Percentiles rank a stretch among this genome's conserved stretches.
phyloP scores from a whole-genome alignment of 352 stramenopile genomes.

The Globisporangium paroecandrum region DNA sequence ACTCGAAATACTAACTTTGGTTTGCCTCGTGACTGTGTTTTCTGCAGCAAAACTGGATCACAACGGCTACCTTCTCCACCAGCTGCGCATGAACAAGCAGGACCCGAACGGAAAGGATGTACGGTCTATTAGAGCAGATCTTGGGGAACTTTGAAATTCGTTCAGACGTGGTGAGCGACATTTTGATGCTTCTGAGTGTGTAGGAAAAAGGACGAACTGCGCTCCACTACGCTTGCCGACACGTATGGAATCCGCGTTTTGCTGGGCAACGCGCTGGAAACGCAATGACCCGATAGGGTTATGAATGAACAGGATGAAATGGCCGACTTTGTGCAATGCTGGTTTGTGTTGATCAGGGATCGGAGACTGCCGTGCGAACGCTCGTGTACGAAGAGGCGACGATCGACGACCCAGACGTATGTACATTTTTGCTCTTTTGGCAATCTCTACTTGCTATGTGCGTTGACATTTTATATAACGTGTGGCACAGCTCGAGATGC shows the following conservation, averaged over 20 bases:
- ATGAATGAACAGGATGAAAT: neutral
- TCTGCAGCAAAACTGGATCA: slow-evolving; percentile 62
- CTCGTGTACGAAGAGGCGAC: slow-evolving; percentile 71
- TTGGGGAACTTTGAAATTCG: too few species aligned
- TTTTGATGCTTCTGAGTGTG: neutral
- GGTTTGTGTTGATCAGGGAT: slow-evolving; percentile 30
- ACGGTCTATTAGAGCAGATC: neutral
- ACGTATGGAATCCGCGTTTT: slow-evolving; percentile 28
- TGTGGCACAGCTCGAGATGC: slow-evolving; percentile 57
- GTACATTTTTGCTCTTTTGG: slow-evolving; percentile 5
- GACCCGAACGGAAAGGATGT: slow-evolving; percentile 79
- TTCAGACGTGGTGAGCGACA: neutral
- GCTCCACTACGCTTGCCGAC: slow-evolving; percentile 68
- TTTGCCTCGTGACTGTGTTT: slow-evolving; percentile 2
- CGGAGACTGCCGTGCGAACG: slow-evolving; percentile 45
- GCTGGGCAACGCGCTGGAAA: neutral
- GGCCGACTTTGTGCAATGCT: neutral
- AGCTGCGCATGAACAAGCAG: slow-evolving; percentile 60
- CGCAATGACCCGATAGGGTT: neutral
- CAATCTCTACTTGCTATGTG: neutral
- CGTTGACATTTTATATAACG: neutral
- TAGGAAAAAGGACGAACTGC: slow-evolving; percentile 76
- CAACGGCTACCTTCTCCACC: slow-evolving; percentile 55
- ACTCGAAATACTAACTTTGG: neutral
- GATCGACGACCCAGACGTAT: slow-evolving; percentile 73